Evolutionary conservation across 768 basidiomycete genomes (phyloP).

Genomic region (Collybiopsis confluens): DNA sequence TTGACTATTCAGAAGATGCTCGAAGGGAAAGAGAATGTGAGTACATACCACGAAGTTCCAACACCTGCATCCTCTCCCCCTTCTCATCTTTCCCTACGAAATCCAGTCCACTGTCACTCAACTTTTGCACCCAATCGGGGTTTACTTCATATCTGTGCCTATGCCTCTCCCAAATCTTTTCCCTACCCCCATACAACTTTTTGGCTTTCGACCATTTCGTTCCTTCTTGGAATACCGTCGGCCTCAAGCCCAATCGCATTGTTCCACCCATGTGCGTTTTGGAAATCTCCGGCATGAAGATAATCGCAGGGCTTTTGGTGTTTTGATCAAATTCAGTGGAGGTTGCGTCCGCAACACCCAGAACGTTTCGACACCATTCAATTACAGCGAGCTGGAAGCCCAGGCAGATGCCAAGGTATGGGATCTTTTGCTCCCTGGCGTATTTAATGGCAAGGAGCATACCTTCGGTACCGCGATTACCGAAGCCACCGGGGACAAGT

Average conservation of each 20-base stretch:
- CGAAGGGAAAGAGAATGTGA: not conserved
- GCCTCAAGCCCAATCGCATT: constrained; percentile 99
- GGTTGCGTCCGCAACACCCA: constrained; percentile 69
- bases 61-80: constrained; percentile 95
- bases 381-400: constrained; percentile 97
- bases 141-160: constrained; percentile 96
- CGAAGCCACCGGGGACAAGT: constrained; percentile 96
- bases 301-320: constrained; percentile 66
- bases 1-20: not conserved
- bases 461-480: constrained; percentile 88
- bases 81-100: constrained; percentile 91
- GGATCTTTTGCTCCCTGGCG: constrained; percentile 91
- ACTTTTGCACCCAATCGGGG: constrained; percentile 72
- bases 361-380: constrained; percentile 88
- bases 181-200: constrained; percentile 77
- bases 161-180: constrained; percentile 92
- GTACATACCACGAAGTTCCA: constrained; percentile 76
- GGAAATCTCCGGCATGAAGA: constrained; percentile 99
- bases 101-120: constrained; percentile 56
- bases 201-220: constrained; percentile 75
- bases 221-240: constrained; percentile 78
- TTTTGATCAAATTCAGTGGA: constrained; percentile 76
- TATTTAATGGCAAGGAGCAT: constrained; percentile 99
- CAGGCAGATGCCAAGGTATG: constrained; percentile 94
- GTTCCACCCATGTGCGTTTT: constrained; percentile 98